Evolutionary conservation across 257 asterid species (phyloP).

Genomic region (Solanum megistacrolobum): DNA sequence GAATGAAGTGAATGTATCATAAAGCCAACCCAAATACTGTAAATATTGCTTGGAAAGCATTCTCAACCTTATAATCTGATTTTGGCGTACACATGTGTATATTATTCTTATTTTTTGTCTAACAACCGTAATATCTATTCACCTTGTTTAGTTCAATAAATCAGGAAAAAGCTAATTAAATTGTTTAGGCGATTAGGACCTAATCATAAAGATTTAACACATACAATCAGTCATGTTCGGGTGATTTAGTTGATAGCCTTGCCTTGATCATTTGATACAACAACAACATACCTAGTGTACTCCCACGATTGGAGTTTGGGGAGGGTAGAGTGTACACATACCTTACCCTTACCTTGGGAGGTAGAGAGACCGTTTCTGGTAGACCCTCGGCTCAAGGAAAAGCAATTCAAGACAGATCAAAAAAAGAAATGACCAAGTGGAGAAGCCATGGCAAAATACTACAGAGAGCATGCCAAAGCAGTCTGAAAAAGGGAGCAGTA

Average conservation of each 20-base stretch:
- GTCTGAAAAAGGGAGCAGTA: not conserved
- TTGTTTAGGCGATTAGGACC: not conserved
- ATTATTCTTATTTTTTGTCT: not conserved
- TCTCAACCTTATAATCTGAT: not conserved
- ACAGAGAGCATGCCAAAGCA: not conserved
- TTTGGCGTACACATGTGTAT: not conserved
- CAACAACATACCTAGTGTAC: not conserved
- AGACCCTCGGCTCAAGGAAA: not conserved
- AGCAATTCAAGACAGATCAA: not conserved
- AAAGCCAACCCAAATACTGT: not conserved
- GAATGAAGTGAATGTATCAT: not conserved
- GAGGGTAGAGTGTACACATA: not conserved
- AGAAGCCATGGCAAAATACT: not conserved
- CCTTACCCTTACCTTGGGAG: not conserved
- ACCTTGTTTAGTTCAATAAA: not conserved
- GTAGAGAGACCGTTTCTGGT: not conserved
- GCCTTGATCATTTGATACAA: not conserved
- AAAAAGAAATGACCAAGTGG: not conserved
- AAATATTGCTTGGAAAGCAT: not conserved
- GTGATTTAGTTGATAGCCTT: not conserved
- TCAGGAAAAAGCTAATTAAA: not conserved
- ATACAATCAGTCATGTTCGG: not conserved
- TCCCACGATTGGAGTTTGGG: not conserved
- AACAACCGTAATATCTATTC: not conserved
- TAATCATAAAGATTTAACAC: not conserved